Evolutionary conservation across 1,284 basidiomycete genomes (phyloP).

Genomic region (Sphaerobolus stellatus): DNA sequence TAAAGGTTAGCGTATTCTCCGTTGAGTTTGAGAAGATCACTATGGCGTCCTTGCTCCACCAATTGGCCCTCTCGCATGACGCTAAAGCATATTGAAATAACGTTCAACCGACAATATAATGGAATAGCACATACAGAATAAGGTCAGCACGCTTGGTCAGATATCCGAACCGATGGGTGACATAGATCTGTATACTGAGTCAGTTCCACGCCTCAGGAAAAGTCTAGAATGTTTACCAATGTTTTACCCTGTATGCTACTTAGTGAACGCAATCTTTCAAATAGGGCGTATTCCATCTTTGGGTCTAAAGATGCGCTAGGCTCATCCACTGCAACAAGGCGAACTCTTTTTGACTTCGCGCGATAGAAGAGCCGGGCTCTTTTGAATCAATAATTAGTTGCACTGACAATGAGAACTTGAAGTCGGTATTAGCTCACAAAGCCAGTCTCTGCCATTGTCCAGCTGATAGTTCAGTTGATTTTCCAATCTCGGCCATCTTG

Average conservation of each 20-base stretch:
- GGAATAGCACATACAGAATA: constrained; percentile 35
- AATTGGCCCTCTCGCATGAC: constrained; percentile 18
- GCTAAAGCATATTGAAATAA: neutral
- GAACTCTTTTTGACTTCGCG: constrained; percentile 19
- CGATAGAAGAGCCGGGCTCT: constrained; percentile 44
- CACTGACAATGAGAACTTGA: too few relatives aligned
- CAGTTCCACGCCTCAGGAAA: neutral
- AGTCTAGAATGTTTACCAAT: neutral
- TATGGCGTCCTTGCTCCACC: constrained; percentile 34
- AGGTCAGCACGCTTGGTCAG: constrained; percentile 39
- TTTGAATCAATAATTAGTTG: too few relatives aligned
- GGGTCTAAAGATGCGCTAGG: constrained; percentile 53
- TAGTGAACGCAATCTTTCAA: constrained; percentile 46
- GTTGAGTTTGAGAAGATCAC: constrained; percentile 27
- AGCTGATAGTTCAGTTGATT: constrained; percentile 29
- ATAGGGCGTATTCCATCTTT: constrained; percentile 48
- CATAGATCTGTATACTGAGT: constrained; percentile 27
- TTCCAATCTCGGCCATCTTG: constrained; percentile 23
- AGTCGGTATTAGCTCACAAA: constrained; percentile 40
- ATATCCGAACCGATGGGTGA: constrained; percentile 38
- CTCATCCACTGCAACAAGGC: constrained; percentile 42
- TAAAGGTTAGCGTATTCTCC: constrained; percentile 35
- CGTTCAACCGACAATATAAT: neutral
- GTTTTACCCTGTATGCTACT: constrained; percentile 1
- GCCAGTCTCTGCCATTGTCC: constrained; percentile 45